Percentiles rank a stretch among this genome's conserved stretches.
These are phyloP conservation scores for Saccharomycopsis schoenii DNA, from an alignment of 805 yeast species.

Conservation along the genomic window DNA sequence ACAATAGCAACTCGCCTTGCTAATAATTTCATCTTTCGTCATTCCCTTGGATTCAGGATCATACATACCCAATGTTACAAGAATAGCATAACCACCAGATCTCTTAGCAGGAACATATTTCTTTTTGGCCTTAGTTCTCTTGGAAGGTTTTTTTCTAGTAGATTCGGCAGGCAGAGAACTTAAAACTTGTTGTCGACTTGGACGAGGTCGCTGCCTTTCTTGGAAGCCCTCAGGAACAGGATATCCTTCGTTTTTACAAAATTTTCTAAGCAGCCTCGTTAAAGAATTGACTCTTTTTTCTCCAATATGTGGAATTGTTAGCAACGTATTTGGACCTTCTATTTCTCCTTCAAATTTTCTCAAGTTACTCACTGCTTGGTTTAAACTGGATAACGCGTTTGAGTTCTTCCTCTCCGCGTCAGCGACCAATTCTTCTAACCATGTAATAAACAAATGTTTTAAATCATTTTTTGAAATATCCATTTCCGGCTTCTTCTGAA, in stretches of 20 bases:
- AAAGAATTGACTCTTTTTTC: constrained; percentile 50
- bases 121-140: constrained; percentile 21
- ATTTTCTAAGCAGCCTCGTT: constrained; percentile 33
- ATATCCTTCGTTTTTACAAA: constrained; percentile 49
- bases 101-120: constrained; percentile 63
- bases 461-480: constrained; percentile 35
- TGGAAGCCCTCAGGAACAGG: constrained; percentile 32
- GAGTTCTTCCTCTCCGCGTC: constrained; percentile 39
- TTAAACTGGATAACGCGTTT: constrained; percentile 42
- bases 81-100: constrained; percentile 79
- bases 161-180: constrained; percentile 2
- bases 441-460: constrained; percentile 41
- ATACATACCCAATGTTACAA: constrained; percentile 44
- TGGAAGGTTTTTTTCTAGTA: constrained; percentile 18
- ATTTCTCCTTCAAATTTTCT: constrained; percentile 35
- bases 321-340: constrained; percentile 47
- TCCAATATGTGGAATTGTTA: constrained; percentile 59
- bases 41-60: constrained; percentile 48
- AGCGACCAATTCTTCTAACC: constrained; percentile 48
- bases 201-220: constrained; percentile 6
- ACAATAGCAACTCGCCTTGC: constrained; percentile 44
- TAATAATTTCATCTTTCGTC: constrained; percentile 48
- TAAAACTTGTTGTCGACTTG: constrained; percentile 15
- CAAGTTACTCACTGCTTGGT: constrained; percentile 47
- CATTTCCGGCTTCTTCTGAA: constrained; percentile 22